These are phyloP conservation scores for Juglanconis juglandina DNA, from an alignment of 2,329 filamentous ascomycete genomes.

Conservation along the genomic window DNA sequence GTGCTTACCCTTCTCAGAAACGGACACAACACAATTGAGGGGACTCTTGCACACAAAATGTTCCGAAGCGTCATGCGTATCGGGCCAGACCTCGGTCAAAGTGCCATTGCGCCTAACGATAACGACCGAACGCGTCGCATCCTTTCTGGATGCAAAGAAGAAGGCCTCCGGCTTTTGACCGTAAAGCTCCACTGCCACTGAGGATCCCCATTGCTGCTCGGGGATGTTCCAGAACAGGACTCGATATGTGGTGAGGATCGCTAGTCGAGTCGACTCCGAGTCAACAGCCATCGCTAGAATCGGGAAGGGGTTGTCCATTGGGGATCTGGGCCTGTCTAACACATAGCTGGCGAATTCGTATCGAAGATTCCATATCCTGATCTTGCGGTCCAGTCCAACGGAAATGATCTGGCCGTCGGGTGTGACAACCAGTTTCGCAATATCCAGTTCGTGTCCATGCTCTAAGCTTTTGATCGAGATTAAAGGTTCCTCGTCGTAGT, in stretches of 20 bases:
- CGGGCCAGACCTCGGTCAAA: conserved; percentile 55
- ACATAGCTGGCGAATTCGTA: conserved; percentile 40
- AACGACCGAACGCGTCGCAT: conserved; percentile 46
- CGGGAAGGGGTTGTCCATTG: conserved; percentile 48
- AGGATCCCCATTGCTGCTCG: conserved; percentile 54
- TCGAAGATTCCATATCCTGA: conserved; percentile 64
- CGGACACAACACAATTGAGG: conserved; percentile 46
- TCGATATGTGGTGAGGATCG: conserved; percentile 57
- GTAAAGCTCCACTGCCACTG: conserved; percentile 51
- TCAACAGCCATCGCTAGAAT: conserved; percentile 64
- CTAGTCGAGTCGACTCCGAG: conserved; percentile 61
- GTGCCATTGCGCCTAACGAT: conserved; percentile 63
- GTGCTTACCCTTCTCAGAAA: conserved; percentile 43
- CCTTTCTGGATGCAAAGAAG: conserved; percentile 52
- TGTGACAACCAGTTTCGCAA: conserved; percentile 62
- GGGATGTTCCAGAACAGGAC: conserved; percentile 63
- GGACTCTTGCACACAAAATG: conserved; percentile 50
- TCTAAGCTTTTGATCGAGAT: conserved; percentile 60
- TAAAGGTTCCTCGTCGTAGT: conserved; percentile 45
- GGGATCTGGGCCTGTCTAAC: conserved; percentile 36
- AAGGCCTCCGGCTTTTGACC: conserved; percentile 60
- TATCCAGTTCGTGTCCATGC: conserved; percentile 65
- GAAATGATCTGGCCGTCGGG: conserved; percentile 64
- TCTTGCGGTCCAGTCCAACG: conserved; percentile 65
- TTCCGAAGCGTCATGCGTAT: conserved; percentile 38